A percentile compares a stretch with the other conserved stretches of the same genome.
phyloP scores from a whole-genome alignment of 495 filamentous ascomycete species.

The Tuber indicum region DNA sequence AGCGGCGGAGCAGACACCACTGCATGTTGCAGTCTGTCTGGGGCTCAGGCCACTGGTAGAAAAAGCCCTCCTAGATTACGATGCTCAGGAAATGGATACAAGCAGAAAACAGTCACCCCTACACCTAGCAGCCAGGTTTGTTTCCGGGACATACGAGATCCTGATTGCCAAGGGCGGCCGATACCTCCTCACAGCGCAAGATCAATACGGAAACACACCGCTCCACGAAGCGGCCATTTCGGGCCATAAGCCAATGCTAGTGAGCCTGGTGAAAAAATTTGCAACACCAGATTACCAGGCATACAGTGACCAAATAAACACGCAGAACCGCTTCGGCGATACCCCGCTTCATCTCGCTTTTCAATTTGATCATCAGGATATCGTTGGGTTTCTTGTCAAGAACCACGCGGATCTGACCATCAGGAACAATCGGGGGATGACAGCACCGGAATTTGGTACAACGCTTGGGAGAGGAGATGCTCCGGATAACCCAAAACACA shows the following conservation, averaged over 20 bases:
- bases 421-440: neutral
- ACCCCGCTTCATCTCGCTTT: neutral
- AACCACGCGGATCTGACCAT: neutral
- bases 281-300: neutral
- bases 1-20: neutral
- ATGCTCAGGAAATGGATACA: no score
- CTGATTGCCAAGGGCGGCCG: neutral
- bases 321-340: neutral
- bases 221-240: neutral
- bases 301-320: neutral
- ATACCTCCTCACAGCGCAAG: neutral
- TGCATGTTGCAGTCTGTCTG: neutral
- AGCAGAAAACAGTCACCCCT: no score
- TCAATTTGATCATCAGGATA: neutral
- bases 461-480: conserved; percentile 62
- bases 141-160: neutral
- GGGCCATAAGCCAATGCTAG: neutral
- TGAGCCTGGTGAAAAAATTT: neutral
- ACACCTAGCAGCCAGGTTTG: neutral
- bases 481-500: conserved; percentile 44
- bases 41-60: neutral
- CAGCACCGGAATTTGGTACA: conserved; percentile 56
- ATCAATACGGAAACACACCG: neutral
- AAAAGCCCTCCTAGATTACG: no score
- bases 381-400: neutral